A percentile compares a stretch with the other conserved stretches of the same genome.
These are phyloP conservation scores for Oryza brachyantha DNA, from an alignment of 176 grass and related monocot genomes.

Conservation along the genomic window DNA sequence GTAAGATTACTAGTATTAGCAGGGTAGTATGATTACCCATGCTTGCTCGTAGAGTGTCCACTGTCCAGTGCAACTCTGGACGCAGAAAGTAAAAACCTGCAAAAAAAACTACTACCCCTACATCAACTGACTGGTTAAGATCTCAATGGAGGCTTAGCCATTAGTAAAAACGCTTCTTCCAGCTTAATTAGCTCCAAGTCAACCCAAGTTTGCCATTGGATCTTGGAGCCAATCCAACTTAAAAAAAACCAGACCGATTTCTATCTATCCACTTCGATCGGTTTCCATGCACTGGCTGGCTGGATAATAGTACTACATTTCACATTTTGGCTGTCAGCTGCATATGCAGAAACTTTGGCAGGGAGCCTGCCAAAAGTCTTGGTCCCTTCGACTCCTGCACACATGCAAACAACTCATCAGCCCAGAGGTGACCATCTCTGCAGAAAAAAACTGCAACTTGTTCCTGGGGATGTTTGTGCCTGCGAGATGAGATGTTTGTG, in stretches of 20 bases:
- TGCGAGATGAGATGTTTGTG: neutral
- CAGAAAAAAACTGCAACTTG: neutral
- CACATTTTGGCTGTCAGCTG: neutral
- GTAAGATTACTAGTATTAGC: neutral
- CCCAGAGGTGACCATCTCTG: neutral
- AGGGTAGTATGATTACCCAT: neutral
- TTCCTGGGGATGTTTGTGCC: slow-evolving; percentile 27
- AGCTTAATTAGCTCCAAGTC: neutral
- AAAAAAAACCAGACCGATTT: neutral
- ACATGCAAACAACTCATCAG: neutral
- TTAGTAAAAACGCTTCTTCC: neutral
- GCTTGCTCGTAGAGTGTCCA: neutral
- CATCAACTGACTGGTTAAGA: neutral
- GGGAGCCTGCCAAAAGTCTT: neutral
- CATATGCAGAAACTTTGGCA: neutral
- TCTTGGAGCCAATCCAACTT: slow-evolving; percentile 24
- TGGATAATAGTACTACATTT: too few relatives aligned
- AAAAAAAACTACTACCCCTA: neutral
- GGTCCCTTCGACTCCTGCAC: neutral
- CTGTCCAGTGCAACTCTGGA: too few relatives aligned
- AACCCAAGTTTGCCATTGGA: slow-evolving; percentile 7
- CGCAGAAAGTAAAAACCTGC: neutral
- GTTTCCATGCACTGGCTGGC: neutral
- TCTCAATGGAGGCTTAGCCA: neutral
- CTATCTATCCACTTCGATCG: slow-evolving; percentile 1